Conservation (phyloP, 257 asterid species). For the Cinchona pubescens region DNA sequence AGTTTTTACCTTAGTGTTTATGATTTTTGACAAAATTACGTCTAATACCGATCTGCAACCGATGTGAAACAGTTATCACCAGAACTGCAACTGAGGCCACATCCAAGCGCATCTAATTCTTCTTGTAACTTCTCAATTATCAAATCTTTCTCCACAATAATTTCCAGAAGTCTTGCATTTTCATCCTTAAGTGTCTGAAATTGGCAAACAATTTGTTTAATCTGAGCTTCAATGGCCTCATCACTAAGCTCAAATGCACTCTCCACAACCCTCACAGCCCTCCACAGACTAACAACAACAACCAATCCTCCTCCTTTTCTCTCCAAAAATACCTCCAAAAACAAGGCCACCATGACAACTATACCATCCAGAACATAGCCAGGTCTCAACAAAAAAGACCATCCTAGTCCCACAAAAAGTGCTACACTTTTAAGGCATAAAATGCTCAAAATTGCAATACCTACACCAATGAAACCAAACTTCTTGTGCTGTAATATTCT, state of each 20-base stretch:
- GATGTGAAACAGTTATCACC: no score
- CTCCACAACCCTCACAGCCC: slow-evolving; percentile 35
- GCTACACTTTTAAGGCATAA: slow-evolving; percentile 18
- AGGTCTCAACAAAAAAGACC: slow-evolving; percentile 14
- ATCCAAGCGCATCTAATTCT: no score
- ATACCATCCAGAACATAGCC: slow-evolving; percentile 31
- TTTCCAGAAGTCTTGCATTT: slow-evolving; percentile 23
- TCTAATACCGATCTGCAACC: no score
- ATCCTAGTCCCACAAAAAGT: slow-evolving; percentile 21
- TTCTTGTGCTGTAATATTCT: neutral
- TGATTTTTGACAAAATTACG: no score
- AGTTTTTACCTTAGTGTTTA: no score
- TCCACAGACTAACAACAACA: slow-evolving; percentile 34
- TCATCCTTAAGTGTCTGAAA: slow-evolving; percentile 29
- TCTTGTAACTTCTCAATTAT: slow-evolving; percentile 21
- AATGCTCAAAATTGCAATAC: slow-evolving; percentile 20
- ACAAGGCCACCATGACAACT: slow-evolving; percentile 30
- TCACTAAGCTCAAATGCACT: slow-evolving; percentile 37
- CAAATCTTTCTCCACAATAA: slow-evolving; percentile 26
- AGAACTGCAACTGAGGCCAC: no score
- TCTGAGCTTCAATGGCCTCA: slow-evolving; percentile 33
- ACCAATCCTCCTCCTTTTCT: slow-evolving; percentile 34
- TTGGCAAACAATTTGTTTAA: slow-evolving; percentile 21
- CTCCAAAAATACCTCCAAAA: slow-evolving; percentile 24
- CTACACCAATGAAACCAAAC: slow-evolving; percentile 31